Base-by-base conservation (phyloP, 1,284 basidiomycete genomes). In the Leucoagaricus sp. region DNA sequence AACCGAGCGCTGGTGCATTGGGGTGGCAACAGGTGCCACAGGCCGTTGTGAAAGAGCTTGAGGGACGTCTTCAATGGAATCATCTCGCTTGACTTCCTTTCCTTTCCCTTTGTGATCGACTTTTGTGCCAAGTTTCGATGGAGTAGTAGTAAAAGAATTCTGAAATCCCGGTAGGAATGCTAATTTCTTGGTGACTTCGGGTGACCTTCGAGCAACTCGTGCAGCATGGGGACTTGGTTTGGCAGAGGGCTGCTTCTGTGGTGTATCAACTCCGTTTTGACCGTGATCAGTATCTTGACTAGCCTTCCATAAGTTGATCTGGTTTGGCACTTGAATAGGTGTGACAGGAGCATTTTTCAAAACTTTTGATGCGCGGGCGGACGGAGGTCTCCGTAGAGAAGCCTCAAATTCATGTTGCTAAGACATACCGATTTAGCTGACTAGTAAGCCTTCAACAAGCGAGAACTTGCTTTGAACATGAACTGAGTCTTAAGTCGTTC, bases 361-460 rank as follows among this genome's bases (percentile, higher is more conserved):
- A 7, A 67, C 65, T 58, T 70, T 77, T 62, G 73, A 81, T 25
- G 75, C 62, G 15, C 76, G 77, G 15, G 70, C 67, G 12, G 82
- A 75, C 58, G 78, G 71, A 3, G 76, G 71, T 64, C 78, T 86
- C n/a, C 83, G 80, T 28, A 71, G 64, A 10, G 82, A 75, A 5
- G 80, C 79, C 61, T 90, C 87, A 23, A 86, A 59, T 67, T 91
- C 89, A 60, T 89, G 86, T 79, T 87, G 86, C 86, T 90, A 19
- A 40, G 31, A 38, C 34, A 19, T 40, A 19, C 19, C 40, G n/a
- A 55, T 47, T 46, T 12, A 49, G 17, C 31, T 33, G 21, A 46
- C 15, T 25, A 15, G 8, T 29, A 52, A 23, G 38, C 21, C 44
- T 19, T 59, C 10, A 26, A 36, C 36, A 19, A 4, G 23, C 31